Evolutionary conservation across 371 early-diverging fungal species (phyloP).

Genomic region (Dichotomocladium elegans): DNA sequence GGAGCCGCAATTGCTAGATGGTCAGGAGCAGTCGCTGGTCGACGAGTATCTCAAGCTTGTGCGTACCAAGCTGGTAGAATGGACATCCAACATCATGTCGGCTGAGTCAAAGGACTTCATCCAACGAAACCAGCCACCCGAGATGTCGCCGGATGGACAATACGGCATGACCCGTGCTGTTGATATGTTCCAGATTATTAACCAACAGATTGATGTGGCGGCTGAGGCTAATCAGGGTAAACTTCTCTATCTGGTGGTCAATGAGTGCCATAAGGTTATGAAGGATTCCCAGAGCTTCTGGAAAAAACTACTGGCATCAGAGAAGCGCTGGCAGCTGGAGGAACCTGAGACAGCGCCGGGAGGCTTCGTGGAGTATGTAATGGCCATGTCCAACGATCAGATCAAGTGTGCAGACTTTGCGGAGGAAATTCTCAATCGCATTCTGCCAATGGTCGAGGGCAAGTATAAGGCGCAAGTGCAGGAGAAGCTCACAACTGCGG

Average conservation of each 20-base stretch:
- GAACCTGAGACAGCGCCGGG: conserved; percentile 64
- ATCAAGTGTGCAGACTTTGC: conserved; percentile 85
- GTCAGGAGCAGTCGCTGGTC: conserved; percentile 84
- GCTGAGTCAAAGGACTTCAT: conserved; percentile 81
- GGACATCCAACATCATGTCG: conserved; percentile 85
- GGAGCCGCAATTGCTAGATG: conserved; percentile 89
- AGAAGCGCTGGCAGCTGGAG: conserved; percentile 72
- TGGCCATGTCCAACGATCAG: conserved; percentile 93
- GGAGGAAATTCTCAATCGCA: conserved; percentile 69
- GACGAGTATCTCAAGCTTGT: conserved; percentile 88
- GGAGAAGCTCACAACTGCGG: conserved; percentile 54
- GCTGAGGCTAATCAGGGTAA: conserved; percentile 79
- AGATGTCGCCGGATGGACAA: conserved; percentile 69
- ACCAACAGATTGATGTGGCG: conserved; percentile 92
- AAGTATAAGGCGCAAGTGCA: conserved; percentile 61
- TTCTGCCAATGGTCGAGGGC: conserved; percentile 66
- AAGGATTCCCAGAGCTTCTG: conserved; percentile 79
- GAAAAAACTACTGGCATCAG: conserved; percentile 67
- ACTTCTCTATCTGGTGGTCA: conserved; percentile 80
- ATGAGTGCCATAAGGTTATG: conserved; percentile 82
- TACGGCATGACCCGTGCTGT: conserved; percentile 80
- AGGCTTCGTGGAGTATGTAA: conserved; percentile 89
- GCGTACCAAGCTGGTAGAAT: conserved; percentile 79
- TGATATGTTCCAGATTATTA: conserved; percentile 92
- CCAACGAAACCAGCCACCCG: conserved; percentile 71